Evolutionary conservation across 257 asterid species (phyloP).

Genomic region (Prunella vulgaris): DNA sequence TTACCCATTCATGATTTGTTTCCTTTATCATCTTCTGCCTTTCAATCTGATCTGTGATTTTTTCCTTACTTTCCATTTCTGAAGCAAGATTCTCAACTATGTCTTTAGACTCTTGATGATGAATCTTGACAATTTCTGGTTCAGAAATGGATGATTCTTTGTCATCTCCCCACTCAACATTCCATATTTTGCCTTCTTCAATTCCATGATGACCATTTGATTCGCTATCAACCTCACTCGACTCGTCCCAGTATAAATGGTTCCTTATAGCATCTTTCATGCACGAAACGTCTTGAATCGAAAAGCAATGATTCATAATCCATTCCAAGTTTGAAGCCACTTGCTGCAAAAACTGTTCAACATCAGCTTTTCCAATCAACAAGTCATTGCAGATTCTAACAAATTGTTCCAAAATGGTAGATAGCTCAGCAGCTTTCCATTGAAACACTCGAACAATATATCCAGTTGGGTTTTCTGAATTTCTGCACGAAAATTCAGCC

Average conservation of each 20-base stretch:
- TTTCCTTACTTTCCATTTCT: constrained; percentile 33
- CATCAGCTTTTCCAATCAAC: constrained; percentile 43
- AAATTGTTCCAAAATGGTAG: constrained; percentile 48
- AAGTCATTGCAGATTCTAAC: constrained; percentile 59
- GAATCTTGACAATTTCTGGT: constrained; percentile 34
- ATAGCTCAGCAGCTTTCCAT: constrained; percentile 77
- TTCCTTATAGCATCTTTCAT: constrained; percentile 62
- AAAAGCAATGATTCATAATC: constrained; percentile 85
- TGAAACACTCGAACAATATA: constrained; percentile 68
- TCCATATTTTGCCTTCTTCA: constrained; percentile 30
- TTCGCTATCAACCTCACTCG: constrained; percentile 52
- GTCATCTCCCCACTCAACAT: constrained; percentile 33
- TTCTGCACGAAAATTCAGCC: too few species aligned
- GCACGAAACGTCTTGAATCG: constrained; percentile 82
- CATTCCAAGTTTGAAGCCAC: constrained; percentile 68
- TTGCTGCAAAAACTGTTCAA: constrained; percentile 47
- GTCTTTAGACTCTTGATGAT: constrained; percentile 45
- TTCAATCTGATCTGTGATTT: constrained; percentile 30
- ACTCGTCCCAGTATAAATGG: constrained; percentile 71
- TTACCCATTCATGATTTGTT: constrained; percentile 36
- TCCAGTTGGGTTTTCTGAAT: not conserved
- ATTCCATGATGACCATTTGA: not conserved
- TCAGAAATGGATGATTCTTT: constrained; percentile 30
- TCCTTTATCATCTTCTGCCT: constrained; percentile 34
- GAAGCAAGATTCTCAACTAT: constrained; percentile 29